Conservation (phyloP, 805 yeast genomes). For the Candida verbasci region DNA sequence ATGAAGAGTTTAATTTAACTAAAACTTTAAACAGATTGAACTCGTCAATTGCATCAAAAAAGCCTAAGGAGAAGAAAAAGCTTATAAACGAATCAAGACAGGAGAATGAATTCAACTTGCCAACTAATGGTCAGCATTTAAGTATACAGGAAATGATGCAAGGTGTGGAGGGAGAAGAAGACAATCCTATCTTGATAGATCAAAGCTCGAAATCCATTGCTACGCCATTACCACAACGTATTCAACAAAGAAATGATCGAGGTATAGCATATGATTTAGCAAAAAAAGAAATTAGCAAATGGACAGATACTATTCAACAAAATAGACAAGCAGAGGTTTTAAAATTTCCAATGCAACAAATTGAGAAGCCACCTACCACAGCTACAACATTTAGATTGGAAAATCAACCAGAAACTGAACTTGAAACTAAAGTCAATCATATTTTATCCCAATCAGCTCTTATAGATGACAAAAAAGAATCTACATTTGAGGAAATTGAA, state of each 20-base stretch:
- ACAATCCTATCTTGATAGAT: conserved; percentile 47
- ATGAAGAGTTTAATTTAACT: conserved; percentile 48
- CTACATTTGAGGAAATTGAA: conserved; percentile 84
- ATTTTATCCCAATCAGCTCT: conserved; percentile 63
- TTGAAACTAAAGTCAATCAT: conserved; percentile 62
- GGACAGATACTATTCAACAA: conserved; percentile 79
- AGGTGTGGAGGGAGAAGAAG: conserved; percentile 54
- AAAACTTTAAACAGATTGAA: conserved; percentile 41
- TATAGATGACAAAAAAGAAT: conserved; percentile 67
- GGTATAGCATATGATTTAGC: conserved; percentile 87
- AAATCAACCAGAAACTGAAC: conserved; percentile 47
- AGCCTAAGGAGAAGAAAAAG: conserved; percentile 36
- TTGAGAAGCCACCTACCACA: conserved; percentile 26
- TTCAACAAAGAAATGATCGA: conserved; percentile 82
- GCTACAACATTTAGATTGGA: conserved; percentile 50
- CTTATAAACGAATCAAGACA: conserved; percentile 51
- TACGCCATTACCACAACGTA: conserved; percentile 80
- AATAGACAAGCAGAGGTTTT: conserved; percentile 84
- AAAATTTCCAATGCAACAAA: conserved; percentile 63
- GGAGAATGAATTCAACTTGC: conserved; percentile 69
- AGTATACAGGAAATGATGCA: conserved; percentile 73
- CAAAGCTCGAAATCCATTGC: conserved; percentile 49
- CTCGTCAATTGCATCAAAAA: conserved; percentile 27
- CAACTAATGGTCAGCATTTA: conserved; percentile 55
- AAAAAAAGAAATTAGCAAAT: conserved; percentile 77